These are phyloP conservation scores for Castanospermum australe DNA, from an alignment of 306 rosid genomes.

Conservation along the genomic window DNA sequence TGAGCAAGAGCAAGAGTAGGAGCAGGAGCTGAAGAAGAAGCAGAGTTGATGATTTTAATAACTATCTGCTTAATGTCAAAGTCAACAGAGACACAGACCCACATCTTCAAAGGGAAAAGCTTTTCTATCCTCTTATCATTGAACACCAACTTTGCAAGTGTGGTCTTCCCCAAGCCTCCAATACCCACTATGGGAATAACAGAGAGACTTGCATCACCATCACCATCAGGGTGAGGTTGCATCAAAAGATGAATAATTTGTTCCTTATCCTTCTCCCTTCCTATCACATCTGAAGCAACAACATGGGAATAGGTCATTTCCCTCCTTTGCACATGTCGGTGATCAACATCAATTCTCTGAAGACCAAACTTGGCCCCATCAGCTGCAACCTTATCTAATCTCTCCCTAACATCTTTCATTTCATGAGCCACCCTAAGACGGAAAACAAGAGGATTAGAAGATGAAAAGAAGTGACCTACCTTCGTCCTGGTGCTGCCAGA, in stretches of 20 bases:
- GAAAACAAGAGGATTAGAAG: neutral
- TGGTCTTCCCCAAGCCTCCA: conserved; percentile 37
- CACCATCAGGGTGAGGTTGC: rapidly evolving
- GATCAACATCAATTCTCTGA: neutral
- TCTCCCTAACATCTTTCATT: neutral
- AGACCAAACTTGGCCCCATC: neutral
- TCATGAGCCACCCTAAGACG: neutral
- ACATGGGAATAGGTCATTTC: neutral
- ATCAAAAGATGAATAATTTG: neutral
- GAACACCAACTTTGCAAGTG: conserved; percentile 24
- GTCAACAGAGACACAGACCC: conserved; percentile 23
- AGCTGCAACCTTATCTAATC: neutral
- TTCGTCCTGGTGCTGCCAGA: neutral
- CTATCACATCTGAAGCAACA: neutral
- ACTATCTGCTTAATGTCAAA: conserved; percentile 17
- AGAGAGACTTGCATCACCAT: neutral
- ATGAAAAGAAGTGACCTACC: neutral
- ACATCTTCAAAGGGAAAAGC: conserved; percentile 17
- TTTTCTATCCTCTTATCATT: conserved; percentile 3
- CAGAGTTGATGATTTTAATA: conserved; percentile 12
- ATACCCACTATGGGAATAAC: conserved; percentile 36
- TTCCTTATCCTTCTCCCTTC: neutral
- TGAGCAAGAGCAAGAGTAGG: neutral
- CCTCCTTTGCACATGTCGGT: neutral
- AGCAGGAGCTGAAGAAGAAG: neutral